Conservation (phyloP, 345 rosid genomes). For the Eucalyptus sideroxylon region DNA sequence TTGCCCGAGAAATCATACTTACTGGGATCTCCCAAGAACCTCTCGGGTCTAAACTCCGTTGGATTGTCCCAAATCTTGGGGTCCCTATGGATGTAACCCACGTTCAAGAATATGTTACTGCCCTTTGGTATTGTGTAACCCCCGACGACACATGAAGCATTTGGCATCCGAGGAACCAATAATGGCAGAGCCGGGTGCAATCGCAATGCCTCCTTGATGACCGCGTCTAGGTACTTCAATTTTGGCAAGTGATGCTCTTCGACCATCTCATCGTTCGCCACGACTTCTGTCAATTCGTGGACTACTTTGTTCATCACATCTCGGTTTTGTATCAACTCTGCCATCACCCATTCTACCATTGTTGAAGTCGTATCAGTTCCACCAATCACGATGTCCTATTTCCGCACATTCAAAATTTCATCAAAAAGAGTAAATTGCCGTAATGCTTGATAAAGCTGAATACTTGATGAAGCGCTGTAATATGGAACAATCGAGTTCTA, state of each 20-base stretch:
- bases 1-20: background rate
- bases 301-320: background rate
- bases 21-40: background rate
- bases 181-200: background rate
- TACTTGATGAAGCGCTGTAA: background rate
- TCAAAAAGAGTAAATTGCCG: background rate
- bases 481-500: background rate
- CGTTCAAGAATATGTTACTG: background rate
- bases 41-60: background rate
- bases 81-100: background rate
- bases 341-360: constrained; percentile 31
- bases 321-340: constrained; percentile 17
- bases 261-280: background rate
- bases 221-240: background rate
- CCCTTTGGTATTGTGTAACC: background rate
- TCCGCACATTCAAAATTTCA: background rate
- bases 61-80: background rate
- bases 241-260: background rate
- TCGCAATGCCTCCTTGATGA: background rate
- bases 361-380: constrained; percentile 17
- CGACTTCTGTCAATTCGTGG: background rate
- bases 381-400: background rate
- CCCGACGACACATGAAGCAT: background rate
- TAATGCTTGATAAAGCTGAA: background rate
- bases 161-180: background rate